Conservation (phyloP, 2,329 filamentous ascomycete genomes). For the Curvularia lunata region DNA sequence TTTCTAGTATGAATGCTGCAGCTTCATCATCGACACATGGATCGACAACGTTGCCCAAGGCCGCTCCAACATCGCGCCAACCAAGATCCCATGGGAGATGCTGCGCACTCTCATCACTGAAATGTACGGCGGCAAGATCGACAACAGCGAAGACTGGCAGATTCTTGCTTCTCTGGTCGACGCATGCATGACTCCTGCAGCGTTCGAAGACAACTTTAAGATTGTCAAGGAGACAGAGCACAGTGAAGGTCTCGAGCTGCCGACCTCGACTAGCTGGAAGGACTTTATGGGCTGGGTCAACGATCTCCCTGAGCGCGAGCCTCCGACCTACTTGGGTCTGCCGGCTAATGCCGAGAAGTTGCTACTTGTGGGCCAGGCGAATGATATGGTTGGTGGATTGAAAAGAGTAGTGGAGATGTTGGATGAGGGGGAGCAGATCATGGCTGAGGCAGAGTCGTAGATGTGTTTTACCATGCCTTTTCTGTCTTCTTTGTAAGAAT, state of each 20-base stretch:
- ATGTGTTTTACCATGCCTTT: neutral
- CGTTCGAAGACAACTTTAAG: conserved; percentile 91
- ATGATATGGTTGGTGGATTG: conserved; percentile 82
- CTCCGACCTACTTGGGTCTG: conserved; percentile 90
- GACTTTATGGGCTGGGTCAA: conserved; percentile 95
- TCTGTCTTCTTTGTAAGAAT: neutral
- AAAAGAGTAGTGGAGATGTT: conserved; percentile 84
- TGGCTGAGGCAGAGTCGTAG: conserved; percentile 63
- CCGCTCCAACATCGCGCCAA: conserved; percentile 89
- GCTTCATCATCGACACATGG: conserved; percentile 95
- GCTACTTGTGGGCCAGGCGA: conserved; percentile 84
- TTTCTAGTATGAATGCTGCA: conserved; percentile 88
- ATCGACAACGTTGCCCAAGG: conserved; percentile 81
- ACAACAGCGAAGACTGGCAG: conserved; percentile 83
- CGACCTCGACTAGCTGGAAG: conserved; percentile 78
- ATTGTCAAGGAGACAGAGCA: conserved; percentile 69
- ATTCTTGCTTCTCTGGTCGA: conserved; percentile 76
- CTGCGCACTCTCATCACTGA: conserved; percentile 88
- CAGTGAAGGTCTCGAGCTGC: conserved; percentile 71
- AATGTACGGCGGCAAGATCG: conserved; percentile 97
- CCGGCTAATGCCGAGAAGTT: conserved; percentile 97
- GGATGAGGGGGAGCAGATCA: conserved; percentile 91
- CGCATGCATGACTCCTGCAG: conserved; percentile 80
- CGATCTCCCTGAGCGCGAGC: conserved; percentile 89
- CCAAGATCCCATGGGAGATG: conserved; percentile 96